A percentile compares a stretch with the other conserved stretches of the same genome.
Evolutionary conservation across 495 filamentous ascomycete genomes (phyloP).

Genomic region (Xylaria cubensis): DNA sequence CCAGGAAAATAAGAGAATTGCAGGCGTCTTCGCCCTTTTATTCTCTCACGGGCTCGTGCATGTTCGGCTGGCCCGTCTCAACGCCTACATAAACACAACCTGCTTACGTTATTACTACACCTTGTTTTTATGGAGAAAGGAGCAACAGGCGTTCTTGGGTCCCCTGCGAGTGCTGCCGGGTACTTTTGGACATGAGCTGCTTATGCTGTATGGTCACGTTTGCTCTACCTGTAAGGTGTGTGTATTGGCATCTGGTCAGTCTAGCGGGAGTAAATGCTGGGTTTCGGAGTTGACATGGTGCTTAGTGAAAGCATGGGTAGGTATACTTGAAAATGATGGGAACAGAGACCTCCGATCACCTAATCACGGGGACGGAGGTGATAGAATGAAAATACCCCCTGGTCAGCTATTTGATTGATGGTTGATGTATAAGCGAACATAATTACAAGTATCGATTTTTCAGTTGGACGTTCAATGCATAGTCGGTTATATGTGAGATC

Average conservation of each 20-base stretch:
- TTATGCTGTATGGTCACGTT: background rate
- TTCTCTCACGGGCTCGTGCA: background rate
- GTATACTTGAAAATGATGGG: background rate
- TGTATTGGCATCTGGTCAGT: no score
- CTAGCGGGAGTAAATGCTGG: background rate
- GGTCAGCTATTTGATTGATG: background rate
- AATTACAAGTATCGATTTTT: background rate
- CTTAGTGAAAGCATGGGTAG: background rate
- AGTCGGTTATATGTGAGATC: background rate
- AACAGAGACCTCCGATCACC: background rate
- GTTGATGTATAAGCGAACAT: background rate
- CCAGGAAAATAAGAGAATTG: slow-evolving; percentile 37
- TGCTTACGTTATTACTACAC: background rate
- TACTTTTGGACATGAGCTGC: background rate
- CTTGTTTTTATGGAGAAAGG: background rate
- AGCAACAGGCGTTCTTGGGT: slow-evolving; percentile 8
- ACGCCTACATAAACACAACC: background rate
- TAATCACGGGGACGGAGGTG: background rate
- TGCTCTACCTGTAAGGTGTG: background rate
- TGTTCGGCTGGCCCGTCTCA: background rate
- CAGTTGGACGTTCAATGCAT: background rate
- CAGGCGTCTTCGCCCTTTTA: background rate
- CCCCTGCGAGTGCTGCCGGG: background rate
- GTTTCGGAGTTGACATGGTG: background rate
- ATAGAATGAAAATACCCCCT: slow-evolving; percentile 20